Percentiles rank a stretch among this genome's conserved stretches.
phyloP scores from a whole-genome alignment of 139 green algal genomes.

The Chlorella ohadii region DNA sequence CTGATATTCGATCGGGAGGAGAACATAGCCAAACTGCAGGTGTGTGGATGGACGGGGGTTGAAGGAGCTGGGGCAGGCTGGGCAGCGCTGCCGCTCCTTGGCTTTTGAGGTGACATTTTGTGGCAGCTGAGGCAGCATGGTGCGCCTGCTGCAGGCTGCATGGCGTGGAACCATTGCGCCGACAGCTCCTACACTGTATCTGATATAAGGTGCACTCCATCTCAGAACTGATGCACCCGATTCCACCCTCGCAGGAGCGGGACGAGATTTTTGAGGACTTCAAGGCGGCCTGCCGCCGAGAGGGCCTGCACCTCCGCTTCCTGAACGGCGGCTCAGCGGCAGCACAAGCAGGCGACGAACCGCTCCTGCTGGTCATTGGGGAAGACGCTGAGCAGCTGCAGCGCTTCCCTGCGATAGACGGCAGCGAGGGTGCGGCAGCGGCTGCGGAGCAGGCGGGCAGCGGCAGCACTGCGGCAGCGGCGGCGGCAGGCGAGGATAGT shows the following conservation, averaged over 20 bases:
- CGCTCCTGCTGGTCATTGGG: constrained; percentile 16
- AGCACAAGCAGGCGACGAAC: constrained; percentile 12
- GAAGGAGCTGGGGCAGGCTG: too few species aligned
- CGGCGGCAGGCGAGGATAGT: too few species aligned
- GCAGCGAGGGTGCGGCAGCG: background rate
- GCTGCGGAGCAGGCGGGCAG: background rate
- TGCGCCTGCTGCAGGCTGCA: too few species aligned
- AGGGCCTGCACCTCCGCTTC: constrained; percentile 15
- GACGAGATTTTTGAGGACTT: constrained; percentile 39
- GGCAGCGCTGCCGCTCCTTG: background rate
- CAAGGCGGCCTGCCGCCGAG: background rate
- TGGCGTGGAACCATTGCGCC: too few species aligned
- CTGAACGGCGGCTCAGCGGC: constrained; percentile 7
- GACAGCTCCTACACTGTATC: too few species aligned
- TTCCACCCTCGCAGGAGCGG: constrained; percentile 9
- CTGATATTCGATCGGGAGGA: constrained; percentile 2
- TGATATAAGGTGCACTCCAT: too few species aligned
- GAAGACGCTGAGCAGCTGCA: background rate
- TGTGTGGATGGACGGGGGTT: background rate
- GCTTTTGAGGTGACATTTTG: too few species aligned
- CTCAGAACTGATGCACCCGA: too few species aligned
- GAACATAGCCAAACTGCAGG: constrained; percentile 12
- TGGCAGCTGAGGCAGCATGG: too few species aligned
- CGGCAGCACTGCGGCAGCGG: background rate
- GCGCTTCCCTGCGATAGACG: background rate